A percentile compares a stretch with the other conserved stretches of the same genome.
phyloP scores from a whole-genome alignment of 164 flowering plant genomes.

The Macadamia tetraphylla region DNA sequence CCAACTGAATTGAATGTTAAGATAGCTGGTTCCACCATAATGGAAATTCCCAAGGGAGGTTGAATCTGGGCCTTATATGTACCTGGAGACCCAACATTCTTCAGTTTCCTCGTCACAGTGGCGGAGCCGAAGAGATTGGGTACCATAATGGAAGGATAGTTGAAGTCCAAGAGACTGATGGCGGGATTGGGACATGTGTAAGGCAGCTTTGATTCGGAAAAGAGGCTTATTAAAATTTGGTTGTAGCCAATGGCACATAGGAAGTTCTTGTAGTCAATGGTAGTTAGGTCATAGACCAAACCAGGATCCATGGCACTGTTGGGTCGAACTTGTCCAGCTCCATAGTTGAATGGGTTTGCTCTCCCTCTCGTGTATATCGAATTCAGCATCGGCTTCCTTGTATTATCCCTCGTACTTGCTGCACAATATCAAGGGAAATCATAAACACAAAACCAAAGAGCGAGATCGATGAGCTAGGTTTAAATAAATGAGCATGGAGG shows the following conservation, averaged over 20 bases:
- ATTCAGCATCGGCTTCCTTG: constrained; percentile 25
- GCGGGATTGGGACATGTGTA: constrained; percentile 17
- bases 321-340: constrained; percentile 56
- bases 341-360: constrained; percentile 40
- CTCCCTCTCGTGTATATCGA: background rate
- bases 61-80: constrained; percentile 32
- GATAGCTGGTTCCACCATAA: constrained; percentile 35
- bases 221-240: too few relatives aligned
- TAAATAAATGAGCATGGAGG: too few relatives aligned
- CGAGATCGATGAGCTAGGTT: too few relatives aligned
- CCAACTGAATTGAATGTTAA: constrained; percentile 43
- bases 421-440: constrained; percentile 2
- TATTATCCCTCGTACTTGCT: constrained; percentile 50
- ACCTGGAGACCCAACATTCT: constrained; percentile 63
- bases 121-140: constrained; percentile 36
- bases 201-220: background rate
- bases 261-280: constrained; percentile 45
- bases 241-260: constrained; percentile 43
- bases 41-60: constrained; percentile 35
- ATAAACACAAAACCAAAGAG: background rate
- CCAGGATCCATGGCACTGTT: constrained; percentile 63
- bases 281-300: constrained; percentile 52
- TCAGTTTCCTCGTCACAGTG: constrained; percentile 47
- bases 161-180: constrained; percentile 14
- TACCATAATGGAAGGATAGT: constrained; percentile 70